Conservation (phyloP, 495 filamentous ascomycete genomes). For the Penicillium parvum region DNA sequence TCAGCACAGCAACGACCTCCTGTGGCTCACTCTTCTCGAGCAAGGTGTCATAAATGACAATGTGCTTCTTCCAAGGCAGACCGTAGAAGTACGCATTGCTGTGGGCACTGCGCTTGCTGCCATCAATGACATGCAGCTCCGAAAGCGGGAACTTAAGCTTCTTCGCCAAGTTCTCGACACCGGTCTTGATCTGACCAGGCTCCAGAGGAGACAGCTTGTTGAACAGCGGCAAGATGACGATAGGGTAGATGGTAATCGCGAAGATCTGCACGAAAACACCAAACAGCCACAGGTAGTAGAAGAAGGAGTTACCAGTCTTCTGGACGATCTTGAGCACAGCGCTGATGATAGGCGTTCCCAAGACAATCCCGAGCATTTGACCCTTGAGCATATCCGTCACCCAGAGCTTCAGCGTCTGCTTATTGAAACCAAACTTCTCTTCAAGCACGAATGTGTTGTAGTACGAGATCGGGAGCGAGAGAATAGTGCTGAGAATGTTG, state of each 20-base stretch:
- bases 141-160: constrained; percentile 85
- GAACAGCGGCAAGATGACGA: constrained; percentile 90
- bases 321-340: constrained; percentile 89
- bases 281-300: constrained; percentile 97
- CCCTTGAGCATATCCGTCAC: constrained; percentile 89
- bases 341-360: constrained; percentile 81
- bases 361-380: constrained; percentile 70
- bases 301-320: constrained; percentile 86
- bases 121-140: constrained; percentile 93
- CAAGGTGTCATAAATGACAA: constrained; percentile 96
- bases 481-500: constrained; percentile 68
- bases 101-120: constrained; percentile 93
- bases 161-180: constrained; percentile 79
- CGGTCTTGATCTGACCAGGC: constrained; percentile 78
- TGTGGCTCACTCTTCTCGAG: constrained; percentile 89
- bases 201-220: constrained; percentile 95
- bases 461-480: constrained; percentile 76
- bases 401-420: constrained; percentile 87
- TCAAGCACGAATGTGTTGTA: constrained; percentile 95
- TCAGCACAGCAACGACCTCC: constrained; percentile 91
- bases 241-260: constrained; percentile 93
- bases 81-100: constrained; percentile 99
- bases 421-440: constrained; percentile 98
- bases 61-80: constrained; percentile 99
- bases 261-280: constrained; percentile 81